phyloP scores from a whole-genome alignment of 345 rosid species.

The Excoecaria cochinchinensis region DNA sequence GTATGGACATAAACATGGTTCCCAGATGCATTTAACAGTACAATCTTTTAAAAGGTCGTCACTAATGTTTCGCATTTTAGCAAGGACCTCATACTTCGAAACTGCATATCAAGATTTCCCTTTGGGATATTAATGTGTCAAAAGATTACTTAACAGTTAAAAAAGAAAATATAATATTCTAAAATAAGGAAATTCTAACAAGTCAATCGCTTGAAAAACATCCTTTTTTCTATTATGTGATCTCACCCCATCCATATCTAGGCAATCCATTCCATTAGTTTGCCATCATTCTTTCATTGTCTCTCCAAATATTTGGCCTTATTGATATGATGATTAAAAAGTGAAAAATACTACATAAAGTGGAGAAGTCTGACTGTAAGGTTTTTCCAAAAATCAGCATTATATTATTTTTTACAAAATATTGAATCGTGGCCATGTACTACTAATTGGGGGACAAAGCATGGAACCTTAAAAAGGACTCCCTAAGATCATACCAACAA shows the following conservation, averaged over 20 bases:
- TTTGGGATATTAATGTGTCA: background rate
- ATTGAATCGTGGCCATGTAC: background rate
- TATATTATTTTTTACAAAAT: background rate
- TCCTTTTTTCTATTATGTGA: background rate
- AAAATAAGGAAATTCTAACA: background rate
- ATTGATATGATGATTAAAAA: too few relatives aligned
- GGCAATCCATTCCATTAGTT: background rate
- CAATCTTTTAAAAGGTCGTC: background rate
- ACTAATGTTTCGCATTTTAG: background rate
- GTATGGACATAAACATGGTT: background rate
- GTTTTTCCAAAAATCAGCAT: background rate
- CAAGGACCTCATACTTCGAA: background rate
- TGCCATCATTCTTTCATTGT: background rate
- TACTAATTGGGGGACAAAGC: background rate
- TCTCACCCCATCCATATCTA: background rate
- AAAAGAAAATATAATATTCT: background rate
- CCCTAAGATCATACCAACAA: too few relatives aligned
- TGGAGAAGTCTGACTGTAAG: too few relatives aligned
- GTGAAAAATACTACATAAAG: too few relatives aligned
- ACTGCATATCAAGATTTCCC: background rate
- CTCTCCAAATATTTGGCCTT: too few relatives aligned
- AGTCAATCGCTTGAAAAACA: background rate
- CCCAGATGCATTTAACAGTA: too few relatives aligned
- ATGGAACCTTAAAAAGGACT: background rate
- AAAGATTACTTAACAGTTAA: background rate